phyloP scores from a whole-genome alignment of 2,329 filamentous ascomycete genomes.

The Ascochyta clinopodiicola region DNA sequence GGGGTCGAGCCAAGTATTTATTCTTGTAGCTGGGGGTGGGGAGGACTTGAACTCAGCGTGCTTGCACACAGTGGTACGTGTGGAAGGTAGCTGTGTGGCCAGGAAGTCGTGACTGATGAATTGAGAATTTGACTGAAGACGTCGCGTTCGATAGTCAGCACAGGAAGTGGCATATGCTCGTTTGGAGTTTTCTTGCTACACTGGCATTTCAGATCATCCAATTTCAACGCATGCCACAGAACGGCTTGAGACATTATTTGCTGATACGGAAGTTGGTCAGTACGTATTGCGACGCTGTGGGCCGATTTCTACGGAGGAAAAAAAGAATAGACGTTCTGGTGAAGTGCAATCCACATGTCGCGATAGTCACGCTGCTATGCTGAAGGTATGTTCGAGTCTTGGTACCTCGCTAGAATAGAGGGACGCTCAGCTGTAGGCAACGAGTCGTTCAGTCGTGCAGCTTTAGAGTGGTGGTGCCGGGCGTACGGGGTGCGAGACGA shows the following conservation, averaged over 20 bases:
- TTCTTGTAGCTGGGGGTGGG: neutral
- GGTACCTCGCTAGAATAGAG: neutral
- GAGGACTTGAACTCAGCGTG: neutral
- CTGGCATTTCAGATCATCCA: no score
- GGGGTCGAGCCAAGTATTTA: neutral
- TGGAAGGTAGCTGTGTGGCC: neutral
- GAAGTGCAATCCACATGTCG: neutral
- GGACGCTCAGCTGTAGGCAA: neutral
- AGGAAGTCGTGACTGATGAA: neutral
- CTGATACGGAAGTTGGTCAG: neutral
- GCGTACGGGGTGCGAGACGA: slow-evolving; percentile 4
- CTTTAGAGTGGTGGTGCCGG: neutral
- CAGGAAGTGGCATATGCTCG: slow-evolving; percentile 2
- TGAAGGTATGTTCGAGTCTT: neutral
- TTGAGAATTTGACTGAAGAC: neutral
- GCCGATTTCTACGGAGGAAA: no score
- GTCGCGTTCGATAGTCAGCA: neutral
- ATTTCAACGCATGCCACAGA: no score
- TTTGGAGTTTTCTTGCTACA: neutral
- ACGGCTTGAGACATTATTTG: neutral
- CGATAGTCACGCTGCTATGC: neutral
- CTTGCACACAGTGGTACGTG: slow-evolving; percentile 1
- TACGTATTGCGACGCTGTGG: no score
- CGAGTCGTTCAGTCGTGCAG: slow-evolving; percentile 16
- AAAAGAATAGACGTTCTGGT: no score